Evolutionary conservation across 1,284 basidiomycete species (phyloP).

Genomic region (Sporisorium sorghi): DNA sequence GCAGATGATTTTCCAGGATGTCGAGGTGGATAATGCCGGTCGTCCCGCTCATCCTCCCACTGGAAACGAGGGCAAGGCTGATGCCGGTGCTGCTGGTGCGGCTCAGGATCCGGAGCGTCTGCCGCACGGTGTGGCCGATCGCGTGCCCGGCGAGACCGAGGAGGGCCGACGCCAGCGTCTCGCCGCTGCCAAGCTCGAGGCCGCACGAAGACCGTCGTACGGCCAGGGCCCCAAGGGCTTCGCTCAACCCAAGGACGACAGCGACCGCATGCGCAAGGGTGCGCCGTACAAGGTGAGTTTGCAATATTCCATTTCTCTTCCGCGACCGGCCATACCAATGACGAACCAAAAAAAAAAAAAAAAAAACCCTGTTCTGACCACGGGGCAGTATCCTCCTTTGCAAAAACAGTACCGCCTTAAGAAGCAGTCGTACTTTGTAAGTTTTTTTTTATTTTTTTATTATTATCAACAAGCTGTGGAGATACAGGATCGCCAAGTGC

Average conservation of each 20-base stretch:
- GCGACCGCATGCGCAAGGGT: slow-evolving; percentile 59
- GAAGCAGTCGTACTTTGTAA: slow-evolving; percentile 63
- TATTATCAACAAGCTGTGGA: neutral
- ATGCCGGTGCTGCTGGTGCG: slow-evolving; percentile 18
- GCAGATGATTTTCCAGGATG: slow-evolving; percentile 54
- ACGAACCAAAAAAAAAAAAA: too few relatives aligned
- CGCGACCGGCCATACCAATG: slow-evolving; percentile 23
- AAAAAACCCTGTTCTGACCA: slow-evolving; percentile 57
- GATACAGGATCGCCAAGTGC: neutral
- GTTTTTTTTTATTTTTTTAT: slow-evolving; percentile 15
- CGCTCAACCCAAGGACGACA: slow-evolving; percentile 60
- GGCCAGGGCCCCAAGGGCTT: slow-evolving; percentile 59
- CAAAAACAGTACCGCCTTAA: slow-evolving; percentile 62
- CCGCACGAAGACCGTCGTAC: slow-evolving; percentile 53
- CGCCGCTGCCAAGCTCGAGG: slow-evolving; percentile 57
- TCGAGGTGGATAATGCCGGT: slow-evolving; percentile 55
- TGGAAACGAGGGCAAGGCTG: slow-evolving; percentile 14
- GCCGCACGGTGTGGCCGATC: slow-evolving; percentile 53
- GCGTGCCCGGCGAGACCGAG: slow-evolving; percentile 63
- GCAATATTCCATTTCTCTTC: neutral
- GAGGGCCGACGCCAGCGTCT: slow-evolving; percentile 58
- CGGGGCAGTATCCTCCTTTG: slow-evolving; percentile 57
- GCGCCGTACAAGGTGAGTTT: slow-evolving; percentile 62
- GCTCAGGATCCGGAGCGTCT: slow-evolving; percentile 19
- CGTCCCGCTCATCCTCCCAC: slow-evolving; percentile 53